These are phyloP conservation scores for Xylariaceae sp. DNA, from an alignment of 2,329 filamentous ascomycete genomes.

Conservation along the genomic window DNA sequence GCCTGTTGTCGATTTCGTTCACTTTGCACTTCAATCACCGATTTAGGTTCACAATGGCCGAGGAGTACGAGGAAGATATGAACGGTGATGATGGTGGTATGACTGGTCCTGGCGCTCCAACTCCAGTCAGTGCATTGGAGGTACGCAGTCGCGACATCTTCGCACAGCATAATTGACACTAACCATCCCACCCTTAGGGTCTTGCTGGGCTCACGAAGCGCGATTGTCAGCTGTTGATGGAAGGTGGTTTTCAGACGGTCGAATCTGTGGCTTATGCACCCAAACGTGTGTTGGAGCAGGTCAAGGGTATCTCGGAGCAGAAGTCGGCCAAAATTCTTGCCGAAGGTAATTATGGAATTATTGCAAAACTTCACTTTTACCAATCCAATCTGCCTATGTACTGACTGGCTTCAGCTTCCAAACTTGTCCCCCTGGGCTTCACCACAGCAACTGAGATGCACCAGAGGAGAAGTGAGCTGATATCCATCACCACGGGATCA, in stretches of 20 bases:
- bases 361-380: background rate
- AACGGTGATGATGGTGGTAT: conserved; percentile 66
- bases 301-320: conserved; percentile 97
- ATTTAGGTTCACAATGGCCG: conserved; percentile 41
- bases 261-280: conserved; percentile 93
- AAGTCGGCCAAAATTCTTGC: conserved; percentile 89
- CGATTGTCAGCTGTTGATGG: conserved; percentile 88
- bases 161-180: background rate
- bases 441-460: conserved; percentile 99
- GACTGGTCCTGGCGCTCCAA: conserved; percentile 88
- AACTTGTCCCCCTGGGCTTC: conserved; percentile 97
- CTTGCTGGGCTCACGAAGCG: conserved; percentile 87
- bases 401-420: conserved; percentile 63
- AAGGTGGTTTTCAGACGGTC: conserved; percentile 92
- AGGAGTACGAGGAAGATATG: conserved; percentile 67
- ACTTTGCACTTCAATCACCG: background rate
- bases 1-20: background rate
- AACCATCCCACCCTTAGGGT: conserved; percentile 54
- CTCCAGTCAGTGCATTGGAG: conserved; percentile 80
- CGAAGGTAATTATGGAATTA: conserved; percentile 64
- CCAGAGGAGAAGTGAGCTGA: conserved; percentile 90
- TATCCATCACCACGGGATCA: conserved; percentile 96
- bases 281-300: conserved; percentile 80
- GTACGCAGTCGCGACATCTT: conserved; percentile 46
- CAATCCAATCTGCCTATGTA: background rate